Conservation (phyloP, 768 basidiomycete species). For the Pulveroboletus sp. region DNA sequence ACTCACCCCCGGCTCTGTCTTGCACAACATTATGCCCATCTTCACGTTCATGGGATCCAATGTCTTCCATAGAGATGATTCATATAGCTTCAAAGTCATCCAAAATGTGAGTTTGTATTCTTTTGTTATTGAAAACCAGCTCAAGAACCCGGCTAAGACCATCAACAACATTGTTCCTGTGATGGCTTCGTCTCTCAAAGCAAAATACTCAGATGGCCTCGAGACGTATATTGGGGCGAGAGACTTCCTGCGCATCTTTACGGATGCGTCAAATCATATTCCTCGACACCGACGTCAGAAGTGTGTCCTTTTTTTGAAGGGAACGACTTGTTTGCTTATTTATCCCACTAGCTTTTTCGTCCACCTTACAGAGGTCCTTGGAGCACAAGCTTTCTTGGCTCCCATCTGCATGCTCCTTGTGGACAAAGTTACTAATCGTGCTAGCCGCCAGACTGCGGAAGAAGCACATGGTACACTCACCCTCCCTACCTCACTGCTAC, state of each 20-base stretch:
- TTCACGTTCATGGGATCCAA: constrained; percentile 99
- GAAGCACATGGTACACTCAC: constrained; percentile 60
- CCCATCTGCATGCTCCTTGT: constrained; percentile 83
- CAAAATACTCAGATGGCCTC: constrained; percentile 48
- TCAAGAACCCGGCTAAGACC: constrained; percentile 50
- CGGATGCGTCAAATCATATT: constrained; percentile 88
- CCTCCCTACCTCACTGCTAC: constrained; percentile 65
- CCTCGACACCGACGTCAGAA: constrained; percentile 90
- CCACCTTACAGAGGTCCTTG: constrained; percentile 82
- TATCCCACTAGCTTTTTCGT: constrained; percentile 69
- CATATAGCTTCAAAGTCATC: constrained; percentile 92
- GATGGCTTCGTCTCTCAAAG: constrained; percentile 77
- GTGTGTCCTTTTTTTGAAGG: constrained; percentile 41
- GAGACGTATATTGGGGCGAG: constrained; percentile 67
- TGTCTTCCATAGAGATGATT: constrained; percentile 93
- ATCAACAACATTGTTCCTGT: constrained; percentile 93
- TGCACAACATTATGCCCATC: constrained; percentile 95
- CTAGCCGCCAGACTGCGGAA: constrained; percentile 57
- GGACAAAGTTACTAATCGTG: constrained; percentile 70
- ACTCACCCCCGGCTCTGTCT: constrained; percentile 84
- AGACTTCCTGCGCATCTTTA: constrained; percentile 88
- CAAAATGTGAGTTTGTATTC: constrained; percentile 61
- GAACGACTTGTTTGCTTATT: constrained; percentile 2
- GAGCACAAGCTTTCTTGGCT: constrained; percentile 74
- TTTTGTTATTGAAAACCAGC: not conserved